A percentile compares a stretch with the other conserved stretches of the same genome.
Evolutionary conservation across 2,329 filamentous ascomycete species (phyloP).

Genomic region (Purpureocillium takamizusanense): DNA sequence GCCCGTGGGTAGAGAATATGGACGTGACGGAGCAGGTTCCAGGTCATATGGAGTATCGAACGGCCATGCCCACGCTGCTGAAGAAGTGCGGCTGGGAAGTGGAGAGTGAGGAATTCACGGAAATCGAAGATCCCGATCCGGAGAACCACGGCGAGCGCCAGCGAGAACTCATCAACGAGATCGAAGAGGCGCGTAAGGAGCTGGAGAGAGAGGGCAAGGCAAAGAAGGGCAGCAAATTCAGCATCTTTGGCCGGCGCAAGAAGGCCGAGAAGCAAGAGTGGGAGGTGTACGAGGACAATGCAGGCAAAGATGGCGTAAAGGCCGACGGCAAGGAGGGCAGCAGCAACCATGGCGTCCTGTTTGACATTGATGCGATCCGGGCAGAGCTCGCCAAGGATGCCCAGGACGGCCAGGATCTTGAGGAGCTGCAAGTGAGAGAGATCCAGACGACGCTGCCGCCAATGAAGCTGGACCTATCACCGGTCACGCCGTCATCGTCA

Average conservation of each 20-base stretch:
- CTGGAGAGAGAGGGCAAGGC: conserved; percentile 72
- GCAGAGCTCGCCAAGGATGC: conserved; percentile 68
- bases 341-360: conserved; percentile 62
- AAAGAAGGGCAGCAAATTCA: conserved; percentile 49
- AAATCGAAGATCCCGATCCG: conserved; percentile 95
- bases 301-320: conserved; percentile 25
- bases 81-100: conserved; percentile 86
- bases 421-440: conserved; percentile 59
- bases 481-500: conserved; percentile 18
- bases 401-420: conserved; percentile 39
- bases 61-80: conserved; percentile 80
- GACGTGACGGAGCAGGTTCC: conserved; percentile 78
- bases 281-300: conserved; percentile 81
- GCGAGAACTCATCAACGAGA: conserved; percentile 89
- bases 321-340: conserved; percentile 34
- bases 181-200: conserved; percentile 85
- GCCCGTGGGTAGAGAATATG: conserved; percentile 82
- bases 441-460: conserved; percentile 82
- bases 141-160: conserved; percentile 85
- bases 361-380: conserved; percentile 91
- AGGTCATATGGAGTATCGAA: conserved; percentile 95
- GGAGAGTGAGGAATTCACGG: conserved; percentile 85
- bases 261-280: conserved; percentile 76
- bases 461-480: conserved; percentile 64
- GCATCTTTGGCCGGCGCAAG: conserved; percentile 77